phyloP scores from a whole-genome alignment of 768 basidiomycete genomes.

The Pleurotus tuoliensis region DNA sequence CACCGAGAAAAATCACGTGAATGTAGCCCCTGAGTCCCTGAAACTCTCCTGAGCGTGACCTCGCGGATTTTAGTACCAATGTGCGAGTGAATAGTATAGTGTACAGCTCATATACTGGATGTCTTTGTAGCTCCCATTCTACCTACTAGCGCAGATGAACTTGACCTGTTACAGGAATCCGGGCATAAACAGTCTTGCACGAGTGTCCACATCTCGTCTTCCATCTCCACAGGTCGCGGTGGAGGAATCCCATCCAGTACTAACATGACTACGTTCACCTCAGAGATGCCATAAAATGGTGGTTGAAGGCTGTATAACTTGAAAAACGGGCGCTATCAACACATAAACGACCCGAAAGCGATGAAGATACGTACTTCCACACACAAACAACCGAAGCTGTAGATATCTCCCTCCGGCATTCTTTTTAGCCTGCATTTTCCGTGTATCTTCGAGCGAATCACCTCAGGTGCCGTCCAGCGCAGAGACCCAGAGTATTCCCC shows the following conservation, averaged over 20 bases:
- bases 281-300: not conserved
- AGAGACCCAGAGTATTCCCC: not conserved
- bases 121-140: too few relatives aligned
- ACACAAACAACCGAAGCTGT: not conserved
- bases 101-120: too few relatives aligned
- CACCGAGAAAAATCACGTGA: not conserved
- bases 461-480: not conserved
- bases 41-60: too few relatives aligned
- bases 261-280: not conserved
- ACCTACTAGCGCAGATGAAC: not conserved
- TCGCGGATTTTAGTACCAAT: too few relatives aligned
- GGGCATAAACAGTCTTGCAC: not conserved
- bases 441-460: not conserved
- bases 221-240: not conserved
- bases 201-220: not conserved
- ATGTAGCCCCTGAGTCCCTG: not conserved
- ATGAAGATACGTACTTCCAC: not conserved
- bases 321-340: not conserved
- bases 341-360: not conserved
- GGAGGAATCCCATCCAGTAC: not conserved
- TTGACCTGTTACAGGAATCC: not conserved
- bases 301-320: not conserved
- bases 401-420: not conserved
- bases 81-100: too few relatives aligned
- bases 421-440: not conserved